phyloP scores from a whole-genome alignment of 768 basidiomycete species.

The Suillus tomentosus region DNA sequence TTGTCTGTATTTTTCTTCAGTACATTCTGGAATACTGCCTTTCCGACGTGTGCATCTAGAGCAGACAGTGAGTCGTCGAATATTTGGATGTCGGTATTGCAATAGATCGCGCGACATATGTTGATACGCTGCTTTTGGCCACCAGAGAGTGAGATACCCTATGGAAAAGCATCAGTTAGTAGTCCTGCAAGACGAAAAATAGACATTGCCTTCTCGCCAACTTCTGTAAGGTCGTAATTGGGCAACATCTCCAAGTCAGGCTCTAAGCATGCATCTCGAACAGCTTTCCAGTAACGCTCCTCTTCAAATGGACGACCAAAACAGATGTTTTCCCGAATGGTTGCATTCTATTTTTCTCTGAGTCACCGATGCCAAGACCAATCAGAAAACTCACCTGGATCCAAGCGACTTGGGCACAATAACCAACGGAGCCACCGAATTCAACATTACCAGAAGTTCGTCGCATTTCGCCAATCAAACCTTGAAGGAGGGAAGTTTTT shows the following conservation, averaged over 20 bases:
- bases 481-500: constrained; percentile 68
- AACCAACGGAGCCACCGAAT: constrained; percentile 77
- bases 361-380: background rate
- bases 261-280: constrained; percentile 76
- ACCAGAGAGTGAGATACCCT: constrained; percentile 87
- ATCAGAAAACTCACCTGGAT: constrained; percentile 58
- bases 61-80: constrained; percentile 89
- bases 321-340: constrained; percentile 85
- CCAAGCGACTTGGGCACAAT: constrained; percentile 90
- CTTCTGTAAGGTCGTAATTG: constrained; percentile 81
- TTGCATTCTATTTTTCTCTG: constrained; percentile 62
- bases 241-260: constrained; percentile 78
- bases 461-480: constrained; percentile 83
- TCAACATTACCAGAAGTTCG: constrained; percentile 61
- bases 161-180: background rate
- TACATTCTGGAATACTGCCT: constrained; percentile 83
- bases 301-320: constrained; percentile 86
- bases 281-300: constrained; percentile 78
- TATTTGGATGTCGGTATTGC: constrained; percentile 81
- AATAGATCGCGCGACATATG: constrained; percentile 87
- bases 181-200: constrained; percentile 12
- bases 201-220: constrained; percentile 62
- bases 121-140: constrained; percentile 82
- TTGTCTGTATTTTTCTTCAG: constrained; percentile 66
- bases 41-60: constrained; percentile 91